These are phyloP conservation scores for Cutaneotrichosporon sp. DNA, from an alignment of 1,284 basidiomycete genomes.

Conservation along the genomic window DNA sequence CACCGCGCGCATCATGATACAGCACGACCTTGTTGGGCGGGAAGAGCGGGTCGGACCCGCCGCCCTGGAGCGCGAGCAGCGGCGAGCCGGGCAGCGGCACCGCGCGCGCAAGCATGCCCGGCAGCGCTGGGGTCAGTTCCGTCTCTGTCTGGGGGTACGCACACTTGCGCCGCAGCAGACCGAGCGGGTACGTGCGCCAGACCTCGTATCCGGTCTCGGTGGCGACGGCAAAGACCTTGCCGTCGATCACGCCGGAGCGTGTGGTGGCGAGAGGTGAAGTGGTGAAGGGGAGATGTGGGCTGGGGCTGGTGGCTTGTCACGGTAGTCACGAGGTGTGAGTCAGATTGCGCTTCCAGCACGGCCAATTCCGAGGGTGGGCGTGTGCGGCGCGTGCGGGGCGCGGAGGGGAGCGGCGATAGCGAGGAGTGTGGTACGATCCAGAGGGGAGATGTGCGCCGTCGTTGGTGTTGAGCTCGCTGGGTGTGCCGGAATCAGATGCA, in stretches of 20 bases:
- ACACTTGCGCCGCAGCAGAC: constrained; percentile 78
- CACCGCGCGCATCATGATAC: constrained; percentile 76
- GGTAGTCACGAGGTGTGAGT: too few relatives aligned
- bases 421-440: neutral
- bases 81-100: constrained; percentile 81
- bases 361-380: neutral
- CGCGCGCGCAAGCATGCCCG: constrained; percentile 72
- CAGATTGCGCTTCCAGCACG: neutral
- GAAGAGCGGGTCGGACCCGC: constrained; percentile 85
- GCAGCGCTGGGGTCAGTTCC: constrained; percentile 33
- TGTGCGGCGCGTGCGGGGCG: neutral
- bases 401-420: neutral
- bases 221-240: constrained; percentile 76
- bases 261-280: neutral
- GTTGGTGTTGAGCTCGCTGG: neutral
- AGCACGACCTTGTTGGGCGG: constrained; percentile 91
- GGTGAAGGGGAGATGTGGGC: neutral
- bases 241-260: constrained; percentile 56
- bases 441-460: neutral
- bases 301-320: neutral
- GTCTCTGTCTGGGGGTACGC: constrained; percentile 35
- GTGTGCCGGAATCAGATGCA: neutral
- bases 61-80: constrained; percentile 84
- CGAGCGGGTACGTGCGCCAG: constrained; percentile 76
- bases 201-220: constrained; percentile 84